Evolutionary conservation across 73 alveolate species (phyloP).

Genomic region (Halteria grandinella): DNA sequence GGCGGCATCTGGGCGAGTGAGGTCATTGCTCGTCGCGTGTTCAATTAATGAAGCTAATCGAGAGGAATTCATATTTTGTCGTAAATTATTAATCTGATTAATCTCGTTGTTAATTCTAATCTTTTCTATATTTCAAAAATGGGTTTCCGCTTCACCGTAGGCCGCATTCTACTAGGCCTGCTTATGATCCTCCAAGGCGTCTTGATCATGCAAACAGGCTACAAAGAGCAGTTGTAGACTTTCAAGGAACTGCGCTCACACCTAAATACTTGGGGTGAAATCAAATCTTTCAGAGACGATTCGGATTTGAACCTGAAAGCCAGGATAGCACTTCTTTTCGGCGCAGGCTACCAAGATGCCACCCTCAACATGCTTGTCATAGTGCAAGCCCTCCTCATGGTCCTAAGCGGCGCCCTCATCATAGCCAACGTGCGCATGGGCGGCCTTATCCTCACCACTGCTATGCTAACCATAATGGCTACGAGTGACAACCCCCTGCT

Average conservation of each 20-base stretch:
- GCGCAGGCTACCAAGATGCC: constrained; percentile 8
- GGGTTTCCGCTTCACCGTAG: constrained; percentile 52
- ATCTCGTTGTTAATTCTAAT: too few species aligned
- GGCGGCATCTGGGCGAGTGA: constrained; percentile 46
- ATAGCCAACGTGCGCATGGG: constrained; percentile 22
- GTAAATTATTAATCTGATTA: too few species aligned
- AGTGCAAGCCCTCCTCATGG: constrained; percentile 9
- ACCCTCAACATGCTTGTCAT: neutral
- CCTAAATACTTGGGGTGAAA: neutral
- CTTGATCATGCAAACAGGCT: constrained; percentile 1
- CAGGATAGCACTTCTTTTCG: neutral
- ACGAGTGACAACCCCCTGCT: constrained; percentile 36
- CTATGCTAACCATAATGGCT: constrained; percentile 13
- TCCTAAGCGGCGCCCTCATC: constrained; percentile 23
- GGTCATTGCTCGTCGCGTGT: constrained; percentile 59
- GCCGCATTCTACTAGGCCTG: constrained; percentile 34
- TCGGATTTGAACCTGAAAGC: neutral
- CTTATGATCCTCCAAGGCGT: constrained; percentile 37
- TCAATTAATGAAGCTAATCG: too few species aligned
- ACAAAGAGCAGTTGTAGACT: constrained; percentile 10
- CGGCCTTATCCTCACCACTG: constrained; percentile 7
- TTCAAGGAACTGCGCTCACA: constrained; percentile 10
- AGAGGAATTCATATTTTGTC: too few species aligned
- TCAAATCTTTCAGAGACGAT: neutral
- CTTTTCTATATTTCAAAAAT: too few species aligned